Base-by-base conservation (phyloP, 345 rosid genomes). In the Anacardium occidentale region DNA sequence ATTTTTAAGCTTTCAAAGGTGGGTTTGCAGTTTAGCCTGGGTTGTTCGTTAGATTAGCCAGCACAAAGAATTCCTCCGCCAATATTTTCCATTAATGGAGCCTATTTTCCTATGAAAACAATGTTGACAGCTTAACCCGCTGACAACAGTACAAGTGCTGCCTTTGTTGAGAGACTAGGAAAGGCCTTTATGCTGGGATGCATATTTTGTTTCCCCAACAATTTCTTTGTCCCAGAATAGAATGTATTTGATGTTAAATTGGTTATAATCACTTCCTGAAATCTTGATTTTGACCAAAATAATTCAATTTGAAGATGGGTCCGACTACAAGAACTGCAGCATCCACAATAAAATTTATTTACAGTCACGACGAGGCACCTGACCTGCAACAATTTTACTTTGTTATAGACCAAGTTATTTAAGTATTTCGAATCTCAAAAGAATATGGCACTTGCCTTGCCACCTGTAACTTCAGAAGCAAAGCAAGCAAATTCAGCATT, bases 11-110 rank as follows among this genome's bases (percentile, higher is more conserved):
- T 58, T 10, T 54, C 59, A 8, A 54, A 15, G 37, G 32, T 25
- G 32, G 62, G 32, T 44, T 58, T 26, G 20, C 7, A 20, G 24
- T 9, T 50, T 4, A n/a, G 87, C 94, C 88, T 85, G 85, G 50
- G 87, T 82, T 82, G 79, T 85, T 90, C 94, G 44, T 87, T 89
- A 21, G 89, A 86, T 61, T 83, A 74, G 7, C 80, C 90, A 14
- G 87, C 85, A 60, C 73, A 89, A 14, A 87, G 79, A 88, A 87
- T 77, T 29, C 79, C 80, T 58, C 87, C 85, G 7, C 82, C 87
- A 12, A 7, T 29, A 45, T 87, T 89, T 0, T 84, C 44, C 0
- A 69, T 68, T 74, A 89, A 55, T 21, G 85, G n/a, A n/a, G n/a
- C n/a, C n/a, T n/a, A n/a, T n/a, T n/a, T n/a, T n/a, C n/a, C n/a